These are phyloP conservation scores for Epichloe typhina DNA, from an alignment of 2,329 filamentous ascomycete species.

Conservation along the genomic window DNA sequence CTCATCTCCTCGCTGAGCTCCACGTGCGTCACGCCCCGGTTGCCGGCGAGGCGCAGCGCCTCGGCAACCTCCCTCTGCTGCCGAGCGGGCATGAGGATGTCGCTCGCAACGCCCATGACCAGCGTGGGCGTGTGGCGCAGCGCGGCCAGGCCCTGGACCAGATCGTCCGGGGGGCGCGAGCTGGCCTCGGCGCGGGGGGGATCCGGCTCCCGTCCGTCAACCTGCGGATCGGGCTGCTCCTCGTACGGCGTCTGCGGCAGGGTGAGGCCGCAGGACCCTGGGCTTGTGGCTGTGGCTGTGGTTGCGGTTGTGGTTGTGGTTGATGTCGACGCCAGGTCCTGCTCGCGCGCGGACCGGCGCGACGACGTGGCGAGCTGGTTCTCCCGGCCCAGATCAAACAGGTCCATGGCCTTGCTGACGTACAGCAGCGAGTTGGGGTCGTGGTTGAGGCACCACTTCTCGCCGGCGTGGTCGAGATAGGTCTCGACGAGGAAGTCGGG, in stretches of 20 bases:
- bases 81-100: conserved; percentile 96
- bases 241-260: conserved; percentile 75
- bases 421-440: conserved; percentile 93
- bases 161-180: conserved; percentile 55
- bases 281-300: conserved; percentile 5
- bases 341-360: conserved; percentile 48
- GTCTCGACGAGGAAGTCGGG: conserved; percentile 97
- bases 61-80: conserved; percentile 91
- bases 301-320: too few relatives aligned
- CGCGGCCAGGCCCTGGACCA: conserved; percentile 60
- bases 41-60: conserved; percentile 64
- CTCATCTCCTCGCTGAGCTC: conserved; percentile 92
- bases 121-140: conserved; percentile 69
- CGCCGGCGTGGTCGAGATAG: conserved; percentile 92
- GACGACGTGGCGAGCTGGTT: conserved; percentile 51
- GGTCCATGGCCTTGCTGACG: conserved; percentile 96
- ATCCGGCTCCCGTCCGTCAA: conserved; percentile 15
- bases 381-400: conserved; percentile 76
- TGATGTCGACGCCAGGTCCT: conserved; percentile 28
- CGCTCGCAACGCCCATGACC: conserved; percentile 87
- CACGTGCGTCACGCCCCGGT: conserved; percentile 69
- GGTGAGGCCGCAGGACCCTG: conserved; percentile 55
- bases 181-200: conserved; percentile 7
- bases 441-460: conserved; percentile 96
- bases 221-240: conserved; percentile 51